These are phyloP conservation scores for Leccinum ochraceum DNA, from an alignment of 768 basidiomycete genomes.

Conservation along the genomic window DNA sequence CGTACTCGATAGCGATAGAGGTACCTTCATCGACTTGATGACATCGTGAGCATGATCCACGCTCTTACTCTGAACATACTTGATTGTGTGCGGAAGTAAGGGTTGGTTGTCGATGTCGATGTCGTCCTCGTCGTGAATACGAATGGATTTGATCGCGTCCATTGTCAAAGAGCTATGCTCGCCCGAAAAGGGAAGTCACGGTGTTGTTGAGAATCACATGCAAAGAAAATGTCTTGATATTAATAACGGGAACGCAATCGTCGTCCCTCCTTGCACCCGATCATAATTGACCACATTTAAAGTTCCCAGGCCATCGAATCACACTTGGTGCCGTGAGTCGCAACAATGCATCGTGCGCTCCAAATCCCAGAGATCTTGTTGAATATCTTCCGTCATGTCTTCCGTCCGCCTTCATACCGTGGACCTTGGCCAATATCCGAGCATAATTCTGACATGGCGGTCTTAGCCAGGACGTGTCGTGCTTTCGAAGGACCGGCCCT, in stretches of 20 bases:
- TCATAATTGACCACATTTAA: constrained; percentile 88
- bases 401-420: too few relatives aligned
- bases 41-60: constrained; percentile 88
- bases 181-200: constrained; percentile 22
- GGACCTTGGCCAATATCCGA: too few relatives aligned
- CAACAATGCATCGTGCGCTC: too few relatives aligned
- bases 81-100: constrained; percentile 71
- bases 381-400: too few relatives aligned
- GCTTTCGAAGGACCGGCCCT: too few relatives aligned
- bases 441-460: too few relatives aligned
- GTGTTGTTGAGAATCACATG: constrained; percentile 36
- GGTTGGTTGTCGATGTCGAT: constrained; percentile 93
- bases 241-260: constrained; percentile 4
- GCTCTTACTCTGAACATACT: constrained; percentile 64
- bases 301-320: too few relatives aligned
- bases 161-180: constrained; percentile 8
- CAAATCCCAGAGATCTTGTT: too few relatives aligned
- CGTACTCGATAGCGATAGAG: constrained; percentile 3
- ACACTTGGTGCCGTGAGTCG: too few relatives aligned
- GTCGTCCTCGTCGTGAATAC: constrained; percentile 40
- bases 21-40: constrained; percentile 93
- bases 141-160: constrained; percentile 41
- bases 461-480: too few relatives aligned
- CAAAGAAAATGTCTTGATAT: neutral
- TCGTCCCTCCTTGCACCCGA: constrained; percentile 8